Conservation (phyloP, 768 basidiomycete genomes). For the Boletus rufocinnamomeus region DNA sequence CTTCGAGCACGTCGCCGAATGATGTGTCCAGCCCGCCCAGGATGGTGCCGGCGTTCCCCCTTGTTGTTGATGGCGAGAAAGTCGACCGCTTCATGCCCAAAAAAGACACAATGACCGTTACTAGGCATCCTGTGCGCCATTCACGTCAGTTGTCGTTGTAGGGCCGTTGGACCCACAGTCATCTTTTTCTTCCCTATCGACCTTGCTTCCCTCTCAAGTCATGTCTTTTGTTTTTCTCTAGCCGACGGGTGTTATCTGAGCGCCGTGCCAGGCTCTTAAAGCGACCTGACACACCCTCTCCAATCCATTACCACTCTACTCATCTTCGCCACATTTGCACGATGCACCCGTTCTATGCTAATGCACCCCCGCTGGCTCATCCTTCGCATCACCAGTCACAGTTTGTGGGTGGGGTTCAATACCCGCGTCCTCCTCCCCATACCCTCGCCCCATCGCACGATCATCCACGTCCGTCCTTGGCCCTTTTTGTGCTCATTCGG, state of each 20-base stretch:
- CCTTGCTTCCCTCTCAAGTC: neutral
- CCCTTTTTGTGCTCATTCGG: neutral
- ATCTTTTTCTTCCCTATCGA: conserved; percentile 13
- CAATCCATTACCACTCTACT: neutral
- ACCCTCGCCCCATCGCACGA: neutral
- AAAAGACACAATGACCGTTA: conserved; percentile 5
- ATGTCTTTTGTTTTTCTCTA: conserved; percentile 1
- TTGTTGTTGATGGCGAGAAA: neutral
- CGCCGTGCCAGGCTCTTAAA: conserved; percentile 5
- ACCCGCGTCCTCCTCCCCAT: conserved; percentile 5
- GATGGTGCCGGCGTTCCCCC: too few species aligned
- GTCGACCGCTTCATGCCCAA: neutral
- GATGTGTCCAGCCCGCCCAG: neutral
- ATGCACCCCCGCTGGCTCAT: neutral
- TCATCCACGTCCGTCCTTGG: conserved; percentile 15
- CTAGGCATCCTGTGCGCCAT: neutral
- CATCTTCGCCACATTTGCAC: neutral
- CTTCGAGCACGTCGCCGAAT: neutral
- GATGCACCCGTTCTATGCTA: conserved; percentile 8
- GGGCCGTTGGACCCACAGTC: neutral
- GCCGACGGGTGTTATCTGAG: conserved; percentile 1
- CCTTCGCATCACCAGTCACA: conserved; percentile 1
- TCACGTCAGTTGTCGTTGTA: neutral
- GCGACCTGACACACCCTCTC: neutral
- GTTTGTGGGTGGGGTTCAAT: neutral